Evolutionary conservation across 2,329 filamentous ascomycete species (phyloP).

Genomic region (Colletotrichum sp.): DNA sequence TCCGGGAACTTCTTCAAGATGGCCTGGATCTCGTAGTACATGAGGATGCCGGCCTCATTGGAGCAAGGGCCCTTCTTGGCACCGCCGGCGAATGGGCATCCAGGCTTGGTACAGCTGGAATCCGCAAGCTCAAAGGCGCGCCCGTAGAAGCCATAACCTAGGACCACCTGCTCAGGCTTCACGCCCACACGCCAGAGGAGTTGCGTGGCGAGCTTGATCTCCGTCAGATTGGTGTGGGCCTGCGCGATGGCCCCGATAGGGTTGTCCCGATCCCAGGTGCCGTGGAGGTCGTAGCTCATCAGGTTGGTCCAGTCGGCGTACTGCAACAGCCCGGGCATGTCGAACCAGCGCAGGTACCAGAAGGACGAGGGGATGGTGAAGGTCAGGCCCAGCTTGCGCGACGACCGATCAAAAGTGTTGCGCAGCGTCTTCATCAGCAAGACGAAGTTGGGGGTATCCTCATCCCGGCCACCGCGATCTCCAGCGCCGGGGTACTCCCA

Average conservation of each 20-base stretch:
- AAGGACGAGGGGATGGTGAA: conserved; percentile 30
- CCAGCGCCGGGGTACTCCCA: conserved; percentile 32
- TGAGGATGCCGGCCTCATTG: conserved; percentile 20
- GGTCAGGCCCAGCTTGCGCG: conserved; percentile 28
- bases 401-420: not conserved
- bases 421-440: conserved; percentile 21
- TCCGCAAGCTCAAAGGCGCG: not conserved
- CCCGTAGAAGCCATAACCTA: conserved; percentile 35
- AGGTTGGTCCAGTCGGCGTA: conserved; percentile 46
- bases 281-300: not conserved
- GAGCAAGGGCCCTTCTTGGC: conserved; percentile 26
- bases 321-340: conserved; percentile 22
- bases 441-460: conserved; percentile 38
- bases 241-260: not conserved
- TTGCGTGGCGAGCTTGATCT: conserved; percentile 26
- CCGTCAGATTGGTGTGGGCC: conserved; percentile 6
- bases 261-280: conserved; percentile 25
- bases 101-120: conserved; percentile 13
- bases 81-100: conserved; percentile 25
- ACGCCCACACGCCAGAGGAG: conserved; percentile 53
- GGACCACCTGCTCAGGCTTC: conserved; percentile 40
- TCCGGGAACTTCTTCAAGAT: conserved; percentile 26
- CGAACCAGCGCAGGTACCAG: conserved; percentile 33
- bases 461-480: conserved; percentile 37
- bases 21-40: conserved; percentile 28